Percentiles rank a stretch among this genome's conserved stretches.
These are phyloP conservation scores for Tritrichomonas foetus DNA, from an alignment of 208 protist species.

Conservation along the genomic window DNA sequence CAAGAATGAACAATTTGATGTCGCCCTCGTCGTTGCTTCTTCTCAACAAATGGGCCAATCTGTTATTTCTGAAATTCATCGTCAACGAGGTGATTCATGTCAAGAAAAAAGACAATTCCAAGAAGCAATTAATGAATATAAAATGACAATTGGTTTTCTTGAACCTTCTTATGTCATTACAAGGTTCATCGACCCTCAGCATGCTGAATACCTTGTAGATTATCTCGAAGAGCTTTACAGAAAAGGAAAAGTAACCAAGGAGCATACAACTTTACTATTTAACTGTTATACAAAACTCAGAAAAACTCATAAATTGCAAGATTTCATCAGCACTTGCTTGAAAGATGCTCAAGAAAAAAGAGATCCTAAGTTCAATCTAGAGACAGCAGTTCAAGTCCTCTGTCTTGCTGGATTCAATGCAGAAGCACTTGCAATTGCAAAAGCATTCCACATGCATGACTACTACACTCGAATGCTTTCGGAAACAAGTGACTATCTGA, in stretches of 20 bases:
- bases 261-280: constrained; percentile 37
- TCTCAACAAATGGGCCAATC: not conserved
- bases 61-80: not conserved
- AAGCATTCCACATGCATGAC: not conserved
- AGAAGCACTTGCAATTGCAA: not conserved
- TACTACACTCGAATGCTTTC: not conserved
- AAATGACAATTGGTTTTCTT: not conserved
- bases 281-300: constrained; percentile 39
- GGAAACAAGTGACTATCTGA: not conserved
- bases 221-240: not conserved
- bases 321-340: not conserved
- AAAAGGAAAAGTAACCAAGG: not conserved
- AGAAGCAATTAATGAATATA: not conserved
- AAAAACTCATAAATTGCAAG: not conserved
- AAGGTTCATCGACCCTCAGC: not conserved
- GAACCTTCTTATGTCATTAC: constrained; percentile 23
- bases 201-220: not conserved
- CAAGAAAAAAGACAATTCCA: not conserved
- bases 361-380: not conserved
- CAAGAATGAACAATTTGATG: not conserved
- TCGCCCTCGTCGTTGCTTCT: not conserved
- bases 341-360: not conserved
- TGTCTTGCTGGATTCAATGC: not conserved
- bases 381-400: constrained; percentile 18
- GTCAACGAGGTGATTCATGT: not conserved